phyloP scores from a whole-genome alignment of 768 basidiomycete species.

The Daedaleopsis sinensis region DNA sequence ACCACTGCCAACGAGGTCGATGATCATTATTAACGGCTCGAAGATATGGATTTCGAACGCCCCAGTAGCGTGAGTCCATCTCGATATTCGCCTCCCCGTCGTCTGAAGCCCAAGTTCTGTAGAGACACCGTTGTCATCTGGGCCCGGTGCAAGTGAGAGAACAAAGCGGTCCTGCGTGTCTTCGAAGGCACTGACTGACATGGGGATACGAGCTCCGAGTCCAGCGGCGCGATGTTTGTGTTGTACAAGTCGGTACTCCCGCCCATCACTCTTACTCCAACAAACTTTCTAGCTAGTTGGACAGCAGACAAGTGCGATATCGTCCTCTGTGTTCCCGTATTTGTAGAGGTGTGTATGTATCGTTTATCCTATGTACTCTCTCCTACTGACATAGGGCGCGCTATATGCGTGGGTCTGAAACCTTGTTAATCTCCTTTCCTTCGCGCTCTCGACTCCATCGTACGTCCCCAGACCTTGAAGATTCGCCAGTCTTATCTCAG shows the following conservation, averaged over 20 bases:
- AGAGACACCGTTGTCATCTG: no score
- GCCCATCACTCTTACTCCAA: constrained; percentile 10
- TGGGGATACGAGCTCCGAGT: background rate
- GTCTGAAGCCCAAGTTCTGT: no score
- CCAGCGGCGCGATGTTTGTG: constrained; percentile 8
- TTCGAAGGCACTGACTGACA: constrained; percentile 1
- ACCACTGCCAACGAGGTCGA: no score
- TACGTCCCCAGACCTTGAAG: background rate
- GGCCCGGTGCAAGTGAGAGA: no score
- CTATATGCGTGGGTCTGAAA: constrained; percentile 10
- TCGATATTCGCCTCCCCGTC: no score
- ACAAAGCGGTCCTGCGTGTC: background rate
- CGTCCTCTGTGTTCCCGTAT: constrained; percentile 15
- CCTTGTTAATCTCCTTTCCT: background rate
- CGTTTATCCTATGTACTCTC: background rate
- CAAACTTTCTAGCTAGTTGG: constrained; percentile 10
- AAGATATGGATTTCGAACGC: no score
- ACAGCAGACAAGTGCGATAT: constrained; percentile 8
- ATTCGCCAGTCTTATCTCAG: no score
- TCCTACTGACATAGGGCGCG: no score
- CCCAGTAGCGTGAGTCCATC: no score
- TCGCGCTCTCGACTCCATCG: constrained; percentile 12
- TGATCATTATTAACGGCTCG: no score
- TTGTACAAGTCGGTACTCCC: constrained; percentile 13
- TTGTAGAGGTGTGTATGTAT: constrained; percentile 12